phyloP scores from a whole-genome alignment of 768 basidiomycete species.

The Tulasnella sp. region DNA sequence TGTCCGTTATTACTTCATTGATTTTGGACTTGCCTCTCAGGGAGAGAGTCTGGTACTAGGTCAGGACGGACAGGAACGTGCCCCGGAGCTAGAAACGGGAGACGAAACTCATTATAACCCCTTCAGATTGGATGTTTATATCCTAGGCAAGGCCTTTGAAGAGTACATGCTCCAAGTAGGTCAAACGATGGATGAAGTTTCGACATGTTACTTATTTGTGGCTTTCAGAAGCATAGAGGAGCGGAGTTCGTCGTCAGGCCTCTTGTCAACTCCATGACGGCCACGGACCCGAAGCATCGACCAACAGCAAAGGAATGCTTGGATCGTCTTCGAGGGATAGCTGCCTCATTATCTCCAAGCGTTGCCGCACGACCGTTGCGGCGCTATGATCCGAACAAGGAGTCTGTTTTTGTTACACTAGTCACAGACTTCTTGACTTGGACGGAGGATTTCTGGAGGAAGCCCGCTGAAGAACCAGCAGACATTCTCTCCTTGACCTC shows the following conservation, averaged over 20 bases:
- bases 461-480: too few relatives aligned
- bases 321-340: not conserved
- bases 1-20: slow-evolving; percentile 12
- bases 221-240: not conserved
- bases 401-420: too few relatives aligned
- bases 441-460: too few relatives aligned
- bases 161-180: slow-evolving; percentile 1
- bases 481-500: too few relatives aligned
- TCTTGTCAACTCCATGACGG: slow-evolving; percentile 8
- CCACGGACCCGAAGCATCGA: not conserved
- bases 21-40: slow-evolving; percentile 7
- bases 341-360: too few relatives aligned
- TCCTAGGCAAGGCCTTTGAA: slow-evolving; percentile 6
- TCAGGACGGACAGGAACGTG: not conserved
- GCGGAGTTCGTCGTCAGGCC: not conserved
- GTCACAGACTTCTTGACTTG: too few relatives aligned
- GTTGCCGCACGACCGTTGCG: too few relatives aligned
- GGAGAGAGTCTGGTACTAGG: not conserved
- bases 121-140: slow-evolving; percentile 13
- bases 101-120: slow-evolving; percentile 6
- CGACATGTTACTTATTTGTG: not conserved
- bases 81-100: slow-evolving; percentile 5
- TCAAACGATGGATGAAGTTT: not conserved
- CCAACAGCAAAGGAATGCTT: slow-evolving; percentile 4
- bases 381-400: too few relatives aligned